Conservation (phyloP, 1,284 basidiomycete species). For the Trichosporon sp. region DNA sequence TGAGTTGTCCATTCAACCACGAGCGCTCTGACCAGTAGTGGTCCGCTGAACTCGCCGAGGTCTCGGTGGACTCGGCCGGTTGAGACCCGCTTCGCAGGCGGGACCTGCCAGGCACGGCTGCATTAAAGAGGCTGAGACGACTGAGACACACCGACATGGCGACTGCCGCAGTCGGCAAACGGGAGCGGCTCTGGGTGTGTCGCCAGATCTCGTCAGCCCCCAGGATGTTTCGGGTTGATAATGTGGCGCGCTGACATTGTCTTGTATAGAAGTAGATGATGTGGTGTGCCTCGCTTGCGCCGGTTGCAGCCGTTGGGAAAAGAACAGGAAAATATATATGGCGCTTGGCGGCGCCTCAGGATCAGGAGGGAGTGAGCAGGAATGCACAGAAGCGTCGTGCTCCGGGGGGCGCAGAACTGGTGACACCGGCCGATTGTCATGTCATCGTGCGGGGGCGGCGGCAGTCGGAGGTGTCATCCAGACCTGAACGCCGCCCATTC, state of each 20-base stretch:
- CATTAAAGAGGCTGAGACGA: background rate
- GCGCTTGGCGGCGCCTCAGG: background rate
- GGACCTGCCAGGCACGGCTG: background rate
- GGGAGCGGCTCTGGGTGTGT: background rate
- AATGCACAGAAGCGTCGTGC: background rate
- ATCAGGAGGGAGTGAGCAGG: background rate
- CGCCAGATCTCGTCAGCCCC: background rate
- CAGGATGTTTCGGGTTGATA: background rate
- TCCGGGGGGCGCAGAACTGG: background rate
- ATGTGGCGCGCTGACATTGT: background rate
- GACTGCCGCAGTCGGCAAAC: too few relatives aligned
- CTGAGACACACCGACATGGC: background rate
- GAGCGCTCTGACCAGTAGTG: background rate
- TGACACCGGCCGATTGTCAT: background rate
- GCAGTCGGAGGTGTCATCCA: background rate
- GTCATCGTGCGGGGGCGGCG: background rate
- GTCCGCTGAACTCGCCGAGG: background rate
- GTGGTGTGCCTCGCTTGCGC: background rate
- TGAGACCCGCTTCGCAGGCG: background rate
- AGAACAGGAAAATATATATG: background rate
- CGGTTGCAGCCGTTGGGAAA: background rate
- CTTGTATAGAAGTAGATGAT: background rate
- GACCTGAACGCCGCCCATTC: slow-evolving; percentile 12
- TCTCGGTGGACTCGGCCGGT: background rate
- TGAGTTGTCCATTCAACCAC: background rate